Evolutionary conservation across 1,284 basidiomycete genomes (phyloP).

Genomic region (Caloboletus firmus): DNA sequence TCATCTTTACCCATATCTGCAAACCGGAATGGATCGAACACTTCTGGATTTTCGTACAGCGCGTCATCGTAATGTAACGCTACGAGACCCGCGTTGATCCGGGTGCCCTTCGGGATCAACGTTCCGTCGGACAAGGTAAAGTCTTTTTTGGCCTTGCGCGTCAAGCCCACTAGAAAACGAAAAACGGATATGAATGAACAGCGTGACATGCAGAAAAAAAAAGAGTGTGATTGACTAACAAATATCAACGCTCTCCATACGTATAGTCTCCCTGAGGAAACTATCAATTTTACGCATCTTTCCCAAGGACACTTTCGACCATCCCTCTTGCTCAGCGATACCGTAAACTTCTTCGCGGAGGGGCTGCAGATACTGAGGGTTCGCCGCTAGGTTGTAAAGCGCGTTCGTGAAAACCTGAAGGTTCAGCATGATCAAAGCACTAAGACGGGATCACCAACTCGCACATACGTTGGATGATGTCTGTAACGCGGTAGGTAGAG

Average conservation of each 20-base stretch:
- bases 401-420: conserved; percentile 35
- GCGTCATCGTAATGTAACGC: conserved; percentile 28
- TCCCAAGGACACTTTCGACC: conserved; percentile 41
- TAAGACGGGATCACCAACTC: no score
- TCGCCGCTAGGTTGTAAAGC: conserved; percentile 37
- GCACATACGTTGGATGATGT: conserved; percentile 14
- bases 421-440: neutral
- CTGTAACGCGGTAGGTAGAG: neutral
- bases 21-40: conserved; percentile 38
- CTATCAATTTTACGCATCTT: conserved; percentile 48
- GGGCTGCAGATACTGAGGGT: conserved; percentile 38
- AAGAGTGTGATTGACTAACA: conserved; percentile 25
- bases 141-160: conserved; percentile 35
- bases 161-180: conserved; percentile 30
- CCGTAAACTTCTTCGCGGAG: conserved; percentile 45
- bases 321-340: conserved; percentile 40
- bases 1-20: conserved; percentile 11
- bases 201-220: no score
- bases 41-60: conserved; percentile 26
- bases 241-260: conserved; percentile 30
- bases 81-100: conserved; percentile 26
- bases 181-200: neutral
- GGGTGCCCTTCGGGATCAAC: conserved; percentile 37
- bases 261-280: conserved; percentile 44
- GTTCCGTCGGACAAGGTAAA: conserved; percentile 43